Evolutionary conservation across 208 protist genomes (phyloP).

Genomic region (Wallacemonas rigidus): DNA sequence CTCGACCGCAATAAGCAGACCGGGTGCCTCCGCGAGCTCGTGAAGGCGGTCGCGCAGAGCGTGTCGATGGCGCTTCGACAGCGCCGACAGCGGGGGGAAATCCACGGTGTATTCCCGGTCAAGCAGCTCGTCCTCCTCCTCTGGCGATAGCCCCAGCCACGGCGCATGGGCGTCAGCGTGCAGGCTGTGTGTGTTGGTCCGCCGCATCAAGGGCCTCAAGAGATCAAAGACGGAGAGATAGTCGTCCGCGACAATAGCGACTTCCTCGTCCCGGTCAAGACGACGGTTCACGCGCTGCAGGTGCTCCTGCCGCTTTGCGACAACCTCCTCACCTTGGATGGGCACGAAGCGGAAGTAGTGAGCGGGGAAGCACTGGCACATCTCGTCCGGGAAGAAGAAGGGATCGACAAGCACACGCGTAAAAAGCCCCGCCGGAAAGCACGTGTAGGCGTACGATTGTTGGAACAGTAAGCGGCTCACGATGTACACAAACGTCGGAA

Average conservation of each 20-base stretch:
- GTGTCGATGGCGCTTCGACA: slow-evolving; percentile 19
- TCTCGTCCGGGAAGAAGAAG: slow-evolving; percentile 37
- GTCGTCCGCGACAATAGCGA: slow-evolving; percentile 21
- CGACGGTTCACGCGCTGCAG: not conserved
- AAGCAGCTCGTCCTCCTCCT: slow-evolving; percentile 44
- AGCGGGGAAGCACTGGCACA: slow-evolving; percentile 26
- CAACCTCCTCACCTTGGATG: slow-evolving; percentile 12
- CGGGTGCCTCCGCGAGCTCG: slow-evolving; percentile 28
- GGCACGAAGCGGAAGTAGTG: slow-evolving; percentile 39
- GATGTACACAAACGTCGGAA: slow-evolving; percentile 81
- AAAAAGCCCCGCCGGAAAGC: slow-evolving; percentile 61
- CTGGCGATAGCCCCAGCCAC: slow-evolving; percentile 37
- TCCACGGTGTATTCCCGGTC: slow-evolving; percentile 10
- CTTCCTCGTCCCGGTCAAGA: slow-evolving; percentile 4
- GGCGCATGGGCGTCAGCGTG: slow-evolving; percentile 19
- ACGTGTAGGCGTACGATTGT: slow-evolving; percentile 39
- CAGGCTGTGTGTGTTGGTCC: not conserved
- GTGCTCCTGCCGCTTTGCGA: slow-evolving; percentile 9
- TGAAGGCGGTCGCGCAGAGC: slow-evolving; percentile 33
- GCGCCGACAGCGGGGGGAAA: slow-evolving; percentile 3
- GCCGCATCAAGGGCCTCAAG: slow-evolving; percentile 13
- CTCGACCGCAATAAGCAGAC: slow-evolving; percentile 26
- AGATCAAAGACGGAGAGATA: slow-evolving; percentile 20
- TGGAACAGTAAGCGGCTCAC: slow-evolving; percentile 71
- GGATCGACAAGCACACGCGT: slow-evolving; percentile 39